phyloP scores from a whole-genome alignment of 2,329 filamentous ascomycete species.

The Rutstroemia sp. region DNA sequence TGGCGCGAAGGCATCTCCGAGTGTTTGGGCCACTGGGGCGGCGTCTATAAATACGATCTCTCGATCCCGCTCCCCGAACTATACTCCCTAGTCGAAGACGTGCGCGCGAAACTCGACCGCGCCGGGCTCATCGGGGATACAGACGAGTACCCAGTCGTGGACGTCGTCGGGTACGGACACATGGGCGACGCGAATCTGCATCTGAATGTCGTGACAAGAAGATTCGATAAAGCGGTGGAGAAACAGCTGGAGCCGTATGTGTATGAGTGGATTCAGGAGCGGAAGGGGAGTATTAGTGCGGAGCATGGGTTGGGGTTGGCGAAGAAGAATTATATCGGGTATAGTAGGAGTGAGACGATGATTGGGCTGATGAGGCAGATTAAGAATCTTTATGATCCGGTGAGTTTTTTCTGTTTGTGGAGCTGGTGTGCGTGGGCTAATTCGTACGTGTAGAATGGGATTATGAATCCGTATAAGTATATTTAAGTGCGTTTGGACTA shows the following conservation, averaged over 20 bases:
- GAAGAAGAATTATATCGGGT: slow-evolving; percentile 93
- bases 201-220: slow-evolving; percentile 76
- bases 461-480: slow-evolving; percentile 99
- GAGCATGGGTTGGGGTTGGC: slow-evolving; percentile 91
- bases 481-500: slow-evolving; percentile 43
- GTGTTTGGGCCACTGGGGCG: slow-evolving; percentile 80
- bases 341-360: slow-evolving; percentile 84
- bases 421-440: slow-evolving; percentile 15
- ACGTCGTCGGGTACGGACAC: slow-evolving; percentile 93
- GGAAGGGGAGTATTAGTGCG: slow-evolving; percentile 88
- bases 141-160: slow-evolving; percentile 70
- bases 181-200: slow-evolving; percentile 98
- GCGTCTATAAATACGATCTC: slow-evolving; percentile 97
- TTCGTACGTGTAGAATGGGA: slow-evolving; percentile 62
- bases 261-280: slow-evolving; percentile 90
- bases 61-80: slow-evolving; percentile 86
- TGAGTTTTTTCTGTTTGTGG: slow-evolving; percentile 40
- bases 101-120: slow-evolving; percentile 60
- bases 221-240: slow-evolving; percentile 84
- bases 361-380: slow-evolving; percentile 89
- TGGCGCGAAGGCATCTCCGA: slow-evolving; percentile 94
- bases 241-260: slow-evolving; percentile 86
- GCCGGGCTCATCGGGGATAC: slow-evolving; percentile 73
- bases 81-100: slow-evolving; percentile 85
- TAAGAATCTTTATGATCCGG: slow-evolving; percentile 89